A percentile compares a stretch with the other conserved stretches of the same genome.
phyloP scores from a whole-genome alignment of 2,329 filamentous ascomycete genomes.

The Exserohilum turcica region DNA sequence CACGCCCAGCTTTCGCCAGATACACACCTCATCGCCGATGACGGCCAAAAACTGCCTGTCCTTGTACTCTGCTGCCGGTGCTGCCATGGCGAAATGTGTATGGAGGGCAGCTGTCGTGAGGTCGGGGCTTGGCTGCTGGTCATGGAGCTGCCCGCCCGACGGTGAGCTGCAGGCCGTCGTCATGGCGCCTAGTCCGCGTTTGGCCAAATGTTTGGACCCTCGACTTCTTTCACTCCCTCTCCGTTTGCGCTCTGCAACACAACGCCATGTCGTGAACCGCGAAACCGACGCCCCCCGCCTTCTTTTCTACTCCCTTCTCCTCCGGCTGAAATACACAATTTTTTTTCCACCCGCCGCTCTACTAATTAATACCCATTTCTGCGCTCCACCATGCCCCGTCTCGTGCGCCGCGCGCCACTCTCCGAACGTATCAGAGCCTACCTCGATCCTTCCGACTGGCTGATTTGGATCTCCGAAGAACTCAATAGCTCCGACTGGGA shows the following conservation, averaged over 20 bases:
- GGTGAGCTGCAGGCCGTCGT: slow-evolving; percentile 27
- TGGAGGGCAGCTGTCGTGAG: slow-evolving; percentile 23
- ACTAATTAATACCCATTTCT: slow-evolving; percentile 3
- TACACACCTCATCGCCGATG: slow-evolving; percentile 87
- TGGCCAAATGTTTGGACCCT: slow-evolving; percentile 29
- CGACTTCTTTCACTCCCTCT: slow-evolving; percentile 12
- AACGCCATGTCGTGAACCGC: slow-evolving; percentile 32
- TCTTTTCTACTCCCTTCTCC: background rate
- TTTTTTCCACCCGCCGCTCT: background rate
- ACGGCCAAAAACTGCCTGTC: slow-evolving; percentile 96
- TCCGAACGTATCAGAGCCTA: slow-evolving; percentile 77
- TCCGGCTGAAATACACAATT: background rate
- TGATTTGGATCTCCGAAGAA: slow-evolving; percentile 90
- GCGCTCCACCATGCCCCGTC: slow-evolving; percentile 55
- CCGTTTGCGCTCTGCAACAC: slow-evolving; percentile 13
- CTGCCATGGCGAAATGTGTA: slow-evolving; percentile 58
- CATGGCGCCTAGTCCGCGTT: slow-evolving; percentile 33
- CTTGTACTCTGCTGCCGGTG: slow-evolving; percentile 64
- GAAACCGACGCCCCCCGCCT: slow-evolving; percentile 1
- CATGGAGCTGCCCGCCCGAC: background rate
- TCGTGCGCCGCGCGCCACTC: slow-evolving; percentile 81
- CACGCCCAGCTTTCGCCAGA: background rate
- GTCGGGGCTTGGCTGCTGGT: slow-evolving; percentile 24
- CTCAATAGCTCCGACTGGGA: slow-evolving; percentile 92
- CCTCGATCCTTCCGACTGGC: slow-evolving; percentile 85